Evolutionary conservation across 2,329 filamentous ascomycete species (phyloP), one percentile per base, ranked within the genome.

Genomic region (Epichloe gansuensis): DNA sequence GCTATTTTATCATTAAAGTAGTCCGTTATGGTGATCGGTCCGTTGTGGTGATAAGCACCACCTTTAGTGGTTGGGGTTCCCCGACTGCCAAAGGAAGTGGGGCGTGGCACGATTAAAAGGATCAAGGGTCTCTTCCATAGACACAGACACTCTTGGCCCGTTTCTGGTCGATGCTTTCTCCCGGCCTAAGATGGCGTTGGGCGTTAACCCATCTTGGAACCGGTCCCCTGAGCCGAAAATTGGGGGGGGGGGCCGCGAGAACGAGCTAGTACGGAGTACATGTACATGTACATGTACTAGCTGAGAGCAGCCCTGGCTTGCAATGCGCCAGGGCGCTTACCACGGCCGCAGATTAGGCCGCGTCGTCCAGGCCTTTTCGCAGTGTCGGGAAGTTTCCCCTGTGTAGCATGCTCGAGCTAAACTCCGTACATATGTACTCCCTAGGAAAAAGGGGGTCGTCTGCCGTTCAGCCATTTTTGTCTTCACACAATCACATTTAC

Each of bases 261-360:
- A 42, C 41, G 21, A 42, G 41, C 41, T 2, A 2, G 17, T 21
- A 21, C 17, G 17, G 17, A 21, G 17, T 21, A 21, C 17, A 21
- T 21, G 17, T 21, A 21, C 23, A 45, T 41, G 34, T 35, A 35
- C 34, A 2, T 35, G 12, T 5, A 21, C 5, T 9, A 40, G 48
- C 48, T 50, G 15, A 36, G 38, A 39, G 25, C 41, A 15, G 38
- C 21, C 47, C 38, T 49, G 40, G 41, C 51, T 36, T 49, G 51
- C 51, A 46, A 1, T 48, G 48, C 43, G 50, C n/a, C 42, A 53
- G 51, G 53, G 53, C 53, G 54, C 54, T 56, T 55, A 51, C 51
- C 41, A 15, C 13, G 49, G 52, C 40, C 49, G 45, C 49, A 51
- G 44, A 46, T 51, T 54, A 49, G 51, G 53, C 47, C 57, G 52